Evolutionary conservation across 164 flowering plant genomes (phyloP).

Genomic region (Stephania japonica): DNA sequence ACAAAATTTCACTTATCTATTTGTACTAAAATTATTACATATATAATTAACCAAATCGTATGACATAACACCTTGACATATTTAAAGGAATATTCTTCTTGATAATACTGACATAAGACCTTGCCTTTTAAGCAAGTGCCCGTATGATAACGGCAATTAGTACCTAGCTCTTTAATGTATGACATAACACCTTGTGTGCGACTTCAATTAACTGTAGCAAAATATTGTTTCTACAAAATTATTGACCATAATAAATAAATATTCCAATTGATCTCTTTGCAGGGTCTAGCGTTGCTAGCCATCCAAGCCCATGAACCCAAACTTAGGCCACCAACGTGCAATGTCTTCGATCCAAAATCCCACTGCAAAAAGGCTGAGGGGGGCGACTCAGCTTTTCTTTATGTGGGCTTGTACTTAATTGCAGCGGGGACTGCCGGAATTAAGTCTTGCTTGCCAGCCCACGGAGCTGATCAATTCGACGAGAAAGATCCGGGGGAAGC

Average conservation of each 20-base stretch:
- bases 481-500: conserved; percentile 54
- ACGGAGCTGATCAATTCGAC: conserved; percentile 80
- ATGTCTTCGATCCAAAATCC: conserved; percentile 25
- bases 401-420: conserved; percentile 36
- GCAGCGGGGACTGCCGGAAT: conserved; percentile 49
- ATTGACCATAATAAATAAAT: neutral
- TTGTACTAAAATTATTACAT: neutral
- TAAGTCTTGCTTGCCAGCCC: conserved; percentile 55
- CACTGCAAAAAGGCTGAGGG: conserved; percentile 30
- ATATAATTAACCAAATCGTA: too few relatives aligned
- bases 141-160: too few relatives aligned
- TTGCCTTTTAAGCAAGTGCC: too few relatives aligned
- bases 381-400: conserved; percentile 35
- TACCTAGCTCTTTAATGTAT: too few relatives aligned
- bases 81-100: too few relatives aligned
- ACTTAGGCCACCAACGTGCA: conserved; percentile 43
- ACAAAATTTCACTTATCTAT: too few relatives aligned
- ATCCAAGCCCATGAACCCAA: conserved; percentile 54
- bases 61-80: too few relatives aligned
- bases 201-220: too few relatives aligned
- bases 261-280: neutral
- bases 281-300: conserved; percentile 53
- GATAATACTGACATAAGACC: too few relatives aligned
- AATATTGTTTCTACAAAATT: too few relatives aligned
- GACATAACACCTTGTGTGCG: too few relatives aligned